These are phyloP conservation scores for barrel medic (Medicago truncatula) DNA, from an alignment of 306 rosid species.

Conservation along the genomic window DNA sequence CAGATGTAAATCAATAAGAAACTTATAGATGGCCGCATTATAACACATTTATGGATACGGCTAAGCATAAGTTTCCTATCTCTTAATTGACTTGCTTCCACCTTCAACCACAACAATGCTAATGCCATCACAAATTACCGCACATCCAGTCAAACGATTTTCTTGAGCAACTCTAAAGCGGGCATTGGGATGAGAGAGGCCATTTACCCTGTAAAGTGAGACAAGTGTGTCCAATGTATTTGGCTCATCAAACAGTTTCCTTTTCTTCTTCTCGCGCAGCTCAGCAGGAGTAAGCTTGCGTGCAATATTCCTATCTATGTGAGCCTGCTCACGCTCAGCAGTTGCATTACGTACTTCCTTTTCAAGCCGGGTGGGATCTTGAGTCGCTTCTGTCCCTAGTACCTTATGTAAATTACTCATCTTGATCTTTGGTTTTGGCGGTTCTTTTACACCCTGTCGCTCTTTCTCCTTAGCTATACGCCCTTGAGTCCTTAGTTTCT, in stretches of 20 bases:
- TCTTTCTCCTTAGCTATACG: slow-evolving; percentile 94
- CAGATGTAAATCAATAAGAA: neutral
- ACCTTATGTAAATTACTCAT: slow-evolving; percentile 94
- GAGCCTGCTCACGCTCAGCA: slow-evolving; percentile 99
- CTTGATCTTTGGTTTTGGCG: slow-evolving; percentile 93
- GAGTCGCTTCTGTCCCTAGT: slow-evolving; percentile 98
- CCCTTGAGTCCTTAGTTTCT: slow-evolving; percentile 90
- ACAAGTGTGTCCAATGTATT: slow-evolving; percentile 67
- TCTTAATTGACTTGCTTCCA: slow-evolving; percentile 89
- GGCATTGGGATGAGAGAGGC: slow-evolving; percentile 85
- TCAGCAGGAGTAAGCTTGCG: slow-evolving; percentile 98
- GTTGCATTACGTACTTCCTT: slow-evolving; percentile 95
- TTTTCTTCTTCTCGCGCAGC: slow-evolving; percentile 92
- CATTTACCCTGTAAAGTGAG: slow-evolving; percentile 80
- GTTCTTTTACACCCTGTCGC: slow-evolving; percentile 89
- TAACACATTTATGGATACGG: slow-evolving; percentile 72
- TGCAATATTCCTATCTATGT: slow-evolving; percentile 92
- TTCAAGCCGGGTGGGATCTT: slow-evolving; percentile 94
- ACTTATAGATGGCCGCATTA: slow-evolving; percentile 74
- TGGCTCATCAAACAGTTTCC: slow-evolving; percentile 88
- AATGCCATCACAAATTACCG: slow-evolving; percentile 79
- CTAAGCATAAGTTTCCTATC: slow-evolving; percentile 94
- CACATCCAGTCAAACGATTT: slow-evolving; percentile 88
- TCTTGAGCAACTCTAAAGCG: slow-evolving; percentile 93
- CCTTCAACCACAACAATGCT: slow-evolving; percentile 90